Conservation (phyloP, 2,329 filamentous ascomycete genomes). For the Diaporthe vaccinii region DNA sequence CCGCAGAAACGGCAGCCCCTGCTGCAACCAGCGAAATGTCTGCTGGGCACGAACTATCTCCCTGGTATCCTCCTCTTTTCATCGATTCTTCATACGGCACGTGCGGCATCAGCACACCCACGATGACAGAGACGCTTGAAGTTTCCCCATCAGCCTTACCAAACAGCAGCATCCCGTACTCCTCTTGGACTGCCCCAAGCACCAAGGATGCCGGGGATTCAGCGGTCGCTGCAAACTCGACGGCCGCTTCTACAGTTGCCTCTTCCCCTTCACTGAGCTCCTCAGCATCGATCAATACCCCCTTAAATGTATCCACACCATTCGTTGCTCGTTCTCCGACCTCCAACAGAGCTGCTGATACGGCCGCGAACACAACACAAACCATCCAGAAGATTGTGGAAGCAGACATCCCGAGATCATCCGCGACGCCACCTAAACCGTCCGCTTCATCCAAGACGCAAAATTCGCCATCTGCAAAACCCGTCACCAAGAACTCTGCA, state of each 20-base stretch:
- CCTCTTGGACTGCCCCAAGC: constrained; percentile 4
- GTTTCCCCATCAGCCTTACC: constrained; percentile 39
- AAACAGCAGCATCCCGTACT: constrained; percentile 6
- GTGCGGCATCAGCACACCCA: constrained; percentile 46
- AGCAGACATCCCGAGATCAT: constrained; percentile 16
- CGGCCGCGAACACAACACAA: constrained; percentile 17
- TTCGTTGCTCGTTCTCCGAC: background rate
- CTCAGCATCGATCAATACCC: background rate
- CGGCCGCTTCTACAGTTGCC: constrained; percentile 30
- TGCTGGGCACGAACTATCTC: constrained; percentile 45
- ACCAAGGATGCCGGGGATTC: background rate
- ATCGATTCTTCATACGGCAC: constrained; percentile 41
- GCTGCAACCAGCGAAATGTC: constrained; percentile 13
- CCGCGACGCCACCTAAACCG: constrained; percentile 28
- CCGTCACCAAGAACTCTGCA: constrained; percentile 13
- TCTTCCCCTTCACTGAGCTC: background rate
- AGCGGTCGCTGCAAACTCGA: background rate
- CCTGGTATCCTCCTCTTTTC: constrained; percentile 46
- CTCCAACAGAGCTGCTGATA: constrained; percentile 12
- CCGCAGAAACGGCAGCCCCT: background rate
- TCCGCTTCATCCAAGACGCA: constrained; percentile 24
- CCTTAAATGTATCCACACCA: background rate
- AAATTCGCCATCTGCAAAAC: constrained; percentile 17
- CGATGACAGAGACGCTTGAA: constrained; percentile 44
- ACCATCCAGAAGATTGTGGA: constrained; percentile 7